Evolutionary conservation across 495 filamentous ascomycete species (phyloP).

Genomic region (Wilcoxina mikolae): DNA sequence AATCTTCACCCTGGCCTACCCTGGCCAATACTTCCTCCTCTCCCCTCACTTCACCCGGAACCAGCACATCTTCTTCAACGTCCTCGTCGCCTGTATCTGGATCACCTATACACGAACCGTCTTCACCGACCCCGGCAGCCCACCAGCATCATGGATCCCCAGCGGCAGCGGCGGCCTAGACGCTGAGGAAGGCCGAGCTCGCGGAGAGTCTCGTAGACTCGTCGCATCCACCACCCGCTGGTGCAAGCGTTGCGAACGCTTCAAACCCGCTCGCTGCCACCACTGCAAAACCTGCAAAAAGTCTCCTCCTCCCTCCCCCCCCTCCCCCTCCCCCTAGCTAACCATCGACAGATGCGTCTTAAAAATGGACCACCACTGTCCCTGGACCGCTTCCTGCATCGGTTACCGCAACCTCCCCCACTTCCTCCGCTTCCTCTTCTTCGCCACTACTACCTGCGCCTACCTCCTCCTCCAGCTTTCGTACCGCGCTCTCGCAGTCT

Average conservation of each 20-base stretch:
- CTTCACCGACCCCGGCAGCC: conserved; percentile 56
- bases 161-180: conserved; percentile 14
- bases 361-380: conserved; percentile 98
- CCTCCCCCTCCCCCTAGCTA: not conserved
- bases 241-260: conserved; percentile 74
- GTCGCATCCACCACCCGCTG: conserved; percentile 37
- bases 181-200: conserved; percentile 25
- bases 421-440: conserved; percentile 77
- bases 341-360: conserved; percentile 55
- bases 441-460: conserved; percentile 40
- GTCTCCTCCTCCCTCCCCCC: conserved; percentile 27
- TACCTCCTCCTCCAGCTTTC: conserved; percentile 1
- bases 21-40: conserved; percentile 69
- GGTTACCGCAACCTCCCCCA: conserved; percentile 80
- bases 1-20: conserved; percentile 56
- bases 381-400: conserved; percentile 89
- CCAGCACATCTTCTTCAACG: conserved; percentile 59
- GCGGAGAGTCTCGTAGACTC: conserved; percentile 26
- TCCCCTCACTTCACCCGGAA: conserved; percentile 49
- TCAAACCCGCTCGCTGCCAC: conserved; percentile 76
- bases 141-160: conserved; percentile 7
- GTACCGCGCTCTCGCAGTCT: not conserved
- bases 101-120: conserved; percentile 66
- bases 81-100: conserved; percentile 55
- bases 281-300: conserved; percentile 79